These are phyloP conservation scores for Diaporthe capsici DNA, from an alignment of 2,329 filamentous ascomycete species.

Conservation along the genomic window DNA sequence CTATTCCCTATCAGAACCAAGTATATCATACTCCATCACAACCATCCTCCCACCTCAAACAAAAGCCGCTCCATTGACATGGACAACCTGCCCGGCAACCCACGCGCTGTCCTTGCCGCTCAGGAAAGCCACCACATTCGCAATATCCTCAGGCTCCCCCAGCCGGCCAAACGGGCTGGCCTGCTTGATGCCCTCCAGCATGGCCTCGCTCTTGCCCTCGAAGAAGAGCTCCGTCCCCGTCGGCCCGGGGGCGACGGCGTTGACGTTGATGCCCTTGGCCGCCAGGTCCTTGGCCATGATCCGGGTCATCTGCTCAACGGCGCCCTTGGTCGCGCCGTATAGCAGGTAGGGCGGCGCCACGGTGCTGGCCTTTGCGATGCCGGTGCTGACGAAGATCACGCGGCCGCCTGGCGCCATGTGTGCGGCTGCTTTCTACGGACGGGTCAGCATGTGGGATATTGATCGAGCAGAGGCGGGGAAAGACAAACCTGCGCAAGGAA, in stretches of 20 bases:
- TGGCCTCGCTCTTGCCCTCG: slow-evolving; percentile 61
- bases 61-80: slow-evolving; percentile 57
- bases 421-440: slow-evolving; percentile 61
- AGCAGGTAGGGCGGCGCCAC: slow-evolving; percentile 62
- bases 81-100: slow-evolving; percentile 62
- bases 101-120: slow-evolving; percentile 54
- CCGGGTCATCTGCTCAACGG: slow-evolving; percentile 71
- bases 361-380: slow-evolving; percentile 52
- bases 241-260: slow-evolving; percentile 58
- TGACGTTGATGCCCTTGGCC: slow-evolving; percentile 63
- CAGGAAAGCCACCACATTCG: slow-evolving; percentile 60
- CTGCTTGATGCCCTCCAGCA: slow-evolving; percentile 57
- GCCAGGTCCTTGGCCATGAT: slow-evolving; percentile 69
- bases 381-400: slow-evolving; percentile 68
- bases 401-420: slow-evolving; percentile 64
- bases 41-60: not conserved
- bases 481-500: slow-evolving; percentile 62
- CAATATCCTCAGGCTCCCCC: slow-evolving; percentile 65
- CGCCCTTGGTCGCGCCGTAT: slow-evolving; percentile 70
- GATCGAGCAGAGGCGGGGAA: no score
- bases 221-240: slow-evolving; percentile 70
- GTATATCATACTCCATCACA: not conserved
- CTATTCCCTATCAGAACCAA: not conserved
- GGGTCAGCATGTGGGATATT: not conserved
- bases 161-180: slow-evolving; percentile 61